Evolutionary conservation across 2,329 filamentous ascomycete genomes (phyloP), one percentile per base, ranked within the genome.

Genomic region (Ophiostoma tasmaniense): DNA sequence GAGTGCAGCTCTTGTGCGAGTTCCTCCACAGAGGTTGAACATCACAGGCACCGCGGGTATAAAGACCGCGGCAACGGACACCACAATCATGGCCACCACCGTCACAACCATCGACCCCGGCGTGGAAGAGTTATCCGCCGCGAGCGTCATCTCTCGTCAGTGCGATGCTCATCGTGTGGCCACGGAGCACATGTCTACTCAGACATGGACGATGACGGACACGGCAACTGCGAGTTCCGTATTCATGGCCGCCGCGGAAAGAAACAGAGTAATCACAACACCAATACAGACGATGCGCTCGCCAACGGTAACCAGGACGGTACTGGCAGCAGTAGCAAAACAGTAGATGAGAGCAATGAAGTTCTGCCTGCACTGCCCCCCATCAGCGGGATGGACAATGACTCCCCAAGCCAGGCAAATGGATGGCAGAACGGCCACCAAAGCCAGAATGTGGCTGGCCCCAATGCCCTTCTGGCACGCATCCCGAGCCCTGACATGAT

Each of bases 121-220:
- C 55, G 64, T 7, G 66, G 67, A 7, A 39, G 67, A 20, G 22
- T 65, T 3, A 11, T 37, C 13, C 50, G 67, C 8, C 69, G 55
- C 11, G 67, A 70, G 65, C 45, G 69, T 8, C 64, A 67, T 22
- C 25, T 25, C 3, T 66, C 69, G 4, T 28, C 66, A 7, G 20
- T 66, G 42, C 69, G 67, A 33, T 70, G 69, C 66, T 64, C 69
- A 5, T 70, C 69, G 10, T 70, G 69, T 37, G 69, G 67, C n/a
- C 69, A 62, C 55, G 20, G 33, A 25, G 39, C 69, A 3, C 52
- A 70, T 4, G 67, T 68, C 17, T 64, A 25, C 35, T 42, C 69
- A 8, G 64, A 70, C 6, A 17, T 70, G 3, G 64, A 66, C 5
- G 69, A 68, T 6, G 69, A 70, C 33, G 67, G 69, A 10, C 11